These are phyloP conservation scores for Taphrina communis DNA, from an alignment of 1,139 yeast genomes.

Conservation along the genomic window DNA sequence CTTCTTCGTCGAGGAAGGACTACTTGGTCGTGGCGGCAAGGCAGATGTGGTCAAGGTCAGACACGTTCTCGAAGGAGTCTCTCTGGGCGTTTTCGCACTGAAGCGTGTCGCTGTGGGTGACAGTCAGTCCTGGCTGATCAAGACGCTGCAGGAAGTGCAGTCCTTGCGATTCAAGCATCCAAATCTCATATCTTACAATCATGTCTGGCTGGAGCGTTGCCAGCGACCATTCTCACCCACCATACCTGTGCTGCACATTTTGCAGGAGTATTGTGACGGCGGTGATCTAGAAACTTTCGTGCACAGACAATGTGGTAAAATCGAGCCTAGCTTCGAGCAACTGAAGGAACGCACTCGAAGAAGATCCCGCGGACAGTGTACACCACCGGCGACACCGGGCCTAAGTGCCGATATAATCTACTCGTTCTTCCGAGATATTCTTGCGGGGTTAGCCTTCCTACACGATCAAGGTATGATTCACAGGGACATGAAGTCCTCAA, in stretches of 20 bases:
- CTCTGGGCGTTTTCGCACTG: slow-evolving; percentile 79
- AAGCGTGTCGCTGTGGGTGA: slow-evolving; percentile 85
- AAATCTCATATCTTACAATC: slow-evolving; percentile 81
- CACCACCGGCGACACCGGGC: slow-evolving; percentile 15
- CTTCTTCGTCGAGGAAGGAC: slow-evolving; percentile 62
- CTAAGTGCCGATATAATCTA: slow-evolving; percentile 59
- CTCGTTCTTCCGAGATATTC: slow-evolving; percentile 69
- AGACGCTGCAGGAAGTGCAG: slow-evolving; percentile 77
- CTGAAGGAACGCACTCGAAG: slow-evolving; percentile 43
- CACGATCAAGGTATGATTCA: slow-evolving; percentile 79
- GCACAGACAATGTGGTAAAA: slow-evolving; percentile 29
- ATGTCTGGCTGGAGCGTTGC: slow-evolving; percentile 87
- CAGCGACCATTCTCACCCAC: slow-evolving; percentile 62
- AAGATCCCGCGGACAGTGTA: slow-evolving; percentile 26
- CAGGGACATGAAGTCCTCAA: slow-evolving; percentile 86
- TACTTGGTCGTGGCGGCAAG: slow-evolving; percentile 79
- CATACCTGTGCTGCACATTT: slow-evolving; percentile 81
- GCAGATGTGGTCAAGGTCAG: slow-evolving; percentile 84
- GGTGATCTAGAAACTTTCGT: slow-evolving; percentile 81
- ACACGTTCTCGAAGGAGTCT: slow-evolving; percentile 72
- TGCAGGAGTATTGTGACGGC: slow-evolving; percentile 87
- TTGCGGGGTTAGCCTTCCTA: slow-evolving; percentile 70
- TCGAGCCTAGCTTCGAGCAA: slow-evolving; percentile 43
- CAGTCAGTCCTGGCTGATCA: slow-evolving; percentile 68
- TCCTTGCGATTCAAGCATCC: slow-evolving; percentile 61